Evolutionary conservation across 805 yeast genomes (phyloP).

Genomic region (Tanozyma kutaoensis): DNA sequence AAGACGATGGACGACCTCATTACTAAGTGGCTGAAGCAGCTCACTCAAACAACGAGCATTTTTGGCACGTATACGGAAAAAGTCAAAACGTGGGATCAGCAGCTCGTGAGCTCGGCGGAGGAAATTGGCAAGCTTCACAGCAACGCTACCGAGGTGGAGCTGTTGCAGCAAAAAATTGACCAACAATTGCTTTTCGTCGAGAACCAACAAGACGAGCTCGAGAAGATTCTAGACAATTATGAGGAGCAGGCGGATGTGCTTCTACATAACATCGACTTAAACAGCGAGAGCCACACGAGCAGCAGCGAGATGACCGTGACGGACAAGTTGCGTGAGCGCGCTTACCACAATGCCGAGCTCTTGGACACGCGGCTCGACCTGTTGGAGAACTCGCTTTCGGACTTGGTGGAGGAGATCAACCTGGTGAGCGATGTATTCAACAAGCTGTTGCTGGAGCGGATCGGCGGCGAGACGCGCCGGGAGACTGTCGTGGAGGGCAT

Average conservation of each 20-base stretch:
- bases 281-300: slow-evolving; percentile 16
- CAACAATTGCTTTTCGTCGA: slow-evolving; percentile 78
- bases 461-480: slow-evolving; percentile 12
- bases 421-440: slow-evolving; percentile 72
- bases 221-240: slow-evolving; percentile 65
- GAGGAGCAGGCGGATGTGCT: slow-evolving; percentile 58
- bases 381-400: slow-evolving; percentile 62
- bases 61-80: slow-evolving; percentile 66
- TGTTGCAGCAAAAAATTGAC: slow-evolving; percentile 73
- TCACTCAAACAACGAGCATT: slow-evolving; percentile 57
- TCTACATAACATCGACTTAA: slow-evolving; percentile 23
- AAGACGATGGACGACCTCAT: slow-evolving; percentile 88
- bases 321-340: slow-evolving; percentile 81
- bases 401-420: slow-evolving; percentile 72
- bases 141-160: slow-evolving; percentile 73
- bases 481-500: slow-evolving; percentile 46
- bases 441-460: slow-evolving; percentile 31
- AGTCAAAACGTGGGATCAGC: slow-evolving; percentile 76
- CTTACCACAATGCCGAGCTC: slow-evolving; percentile 76
- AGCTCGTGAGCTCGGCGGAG: slow-evolving; percentile 74
- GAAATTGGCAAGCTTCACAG: slow-evolving; percentile 67
- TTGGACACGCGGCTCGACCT: slow-evolving; percentile 71
- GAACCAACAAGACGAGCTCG: slow-evolving; percentile 87
- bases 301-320: slow-evolving; percentile 32
- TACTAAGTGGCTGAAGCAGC: slow-evolving; percentile 83